Percentiles rank a stretch among this genome's conserved stretches.
Evolutionary conservation across 2,329 filamentous ascomycete species (phyloP).

Genomic region (Fusarium poae): DNA sequence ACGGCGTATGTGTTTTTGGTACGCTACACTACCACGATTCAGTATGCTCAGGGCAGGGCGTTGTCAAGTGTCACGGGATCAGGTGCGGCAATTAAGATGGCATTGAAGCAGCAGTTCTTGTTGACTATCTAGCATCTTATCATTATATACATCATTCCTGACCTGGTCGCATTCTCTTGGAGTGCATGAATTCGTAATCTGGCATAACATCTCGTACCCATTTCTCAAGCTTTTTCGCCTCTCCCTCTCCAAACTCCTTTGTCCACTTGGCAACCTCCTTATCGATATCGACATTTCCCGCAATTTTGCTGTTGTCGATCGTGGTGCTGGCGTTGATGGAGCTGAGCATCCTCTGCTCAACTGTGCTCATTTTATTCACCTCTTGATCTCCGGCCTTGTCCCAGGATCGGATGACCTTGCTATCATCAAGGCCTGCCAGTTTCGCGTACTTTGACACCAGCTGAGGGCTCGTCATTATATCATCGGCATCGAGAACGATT

Average conservation of each 20-base stretch:
- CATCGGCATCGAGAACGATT: conserved; percentile 39
- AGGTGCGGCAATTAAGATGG: neutral
- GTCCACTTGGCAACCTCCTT: conserved; percentile 37
- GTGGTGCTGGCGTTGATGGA: conserved; percentile 34
- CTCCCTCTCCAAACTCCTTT: conserved; percentile 34
- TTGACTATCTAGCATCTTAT: neutral
- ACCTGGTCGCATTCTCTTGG: conserved; percentile 26
- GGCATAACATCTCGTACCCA: conserved; percentile 36
- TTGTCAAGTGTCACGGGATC: neutral
- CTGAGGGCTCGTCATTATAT: conserved; percentile 32
- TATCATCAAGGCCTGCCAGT: conserved; percentile 27
- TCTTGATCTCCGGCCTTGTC: conserved; percentile 7
- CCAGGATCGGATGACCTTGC: conserved; percentile 30
- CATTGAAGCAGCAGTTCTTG: neutral
- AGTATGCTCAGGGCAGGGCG: neutral
- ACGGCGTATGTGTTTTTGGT: neutral
- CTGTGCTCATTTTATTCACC: conserved; percentile 1
- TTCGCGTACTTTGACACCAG: conserved; percentile 32
- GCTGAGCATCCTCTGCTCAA: conserved; percentile 33
- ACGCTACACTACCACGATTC: neutral
- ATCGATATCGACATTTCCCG: conserved; percentile 28
- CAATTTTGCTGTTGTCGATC: conserved; percentile 25
- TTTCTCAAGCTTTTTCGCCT: conserved; percentile 26
- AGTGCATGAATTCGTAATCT: conserved; percentile 34
- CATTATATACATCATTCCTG: neutral